Evolutionary conservation across 768 basidiomycete species (phyloP).

Genomic region (Pleurotus tuber-regium): DNA sequence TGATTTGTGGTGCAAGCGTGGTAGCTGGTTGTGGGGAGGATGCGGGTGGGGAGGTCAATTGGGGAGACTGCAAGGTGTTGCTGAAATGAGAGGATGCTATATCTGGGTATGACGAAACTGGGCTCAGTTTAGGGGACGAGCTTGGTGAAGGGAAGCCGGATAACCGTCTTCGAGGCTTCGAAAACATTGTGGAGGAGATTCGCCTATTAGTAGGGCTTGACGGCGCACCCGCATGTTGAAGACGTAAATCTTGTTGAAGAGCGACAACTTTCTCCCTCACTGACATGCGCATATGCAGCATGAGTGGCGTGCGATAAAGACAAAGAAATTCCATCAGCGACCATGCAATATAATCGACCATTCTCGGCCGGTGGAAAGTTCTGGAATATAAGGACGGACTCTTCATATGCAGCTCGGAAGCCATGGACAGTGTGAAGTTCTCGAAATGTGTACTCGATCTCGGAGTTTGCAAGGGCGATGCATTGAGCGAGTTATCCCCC

Average conservation of each 20-base stretch:
- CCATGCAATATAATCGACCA: slow-evolving; percentile 73
- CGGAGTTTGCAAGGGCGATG: slow-evolving; percentile 55
- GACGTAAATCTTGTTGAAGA: slow-evolving; percentile 50
- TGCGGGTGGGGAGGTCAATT: neutral
- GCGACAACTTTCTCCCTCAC: slow-evolving; percentile 59
- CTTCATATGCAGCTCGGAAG: slow-evolving; percentile 22
- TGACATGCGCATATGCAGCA: slow-evolving; percentile 63
- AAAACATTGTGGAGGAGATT: slow-evolving; percentile 17
- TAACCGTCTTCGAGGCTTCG: slow-evolving; percentile 14
- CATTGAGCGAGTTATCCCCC: slow-evolving; percentile 40
- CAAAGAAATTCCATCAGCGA: slow-evolving; percentile 67
- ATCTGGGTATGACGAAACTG: neutral
- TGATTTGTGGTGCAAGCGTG: slow-evolving; percentile 8
- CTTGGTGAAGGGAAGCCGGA: slow-evolving; percentile 10
- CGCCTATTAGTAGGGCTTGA: slow-evolving; percentile 33
- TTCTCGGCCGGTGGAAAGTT: slow-evolving; percentile 37
- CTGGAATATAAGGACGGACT: neutral
- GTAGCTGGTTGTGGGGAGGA: slow-evolving; percentile 1
- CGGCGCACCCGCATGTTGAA: slow-evolving; percentile 41
- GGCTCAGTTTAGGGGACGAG: slow-evolving; percentile 5
- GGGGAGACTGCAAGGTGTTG: slow-evolving; percentile 27
- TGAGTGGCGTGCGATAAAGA: slow-evolving; percentile 58
- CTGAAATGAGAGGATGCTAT: too few species aligned
- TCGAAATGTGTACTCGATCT: slow-evolving; percentile 41
- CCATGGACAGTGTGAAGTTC: slow-evolving; percentile 21